These are phyloP conservation scores for Pelargonium nanum DNA, from an alignment of 345 rosid species.

Conservation along the genomic window DNA sequence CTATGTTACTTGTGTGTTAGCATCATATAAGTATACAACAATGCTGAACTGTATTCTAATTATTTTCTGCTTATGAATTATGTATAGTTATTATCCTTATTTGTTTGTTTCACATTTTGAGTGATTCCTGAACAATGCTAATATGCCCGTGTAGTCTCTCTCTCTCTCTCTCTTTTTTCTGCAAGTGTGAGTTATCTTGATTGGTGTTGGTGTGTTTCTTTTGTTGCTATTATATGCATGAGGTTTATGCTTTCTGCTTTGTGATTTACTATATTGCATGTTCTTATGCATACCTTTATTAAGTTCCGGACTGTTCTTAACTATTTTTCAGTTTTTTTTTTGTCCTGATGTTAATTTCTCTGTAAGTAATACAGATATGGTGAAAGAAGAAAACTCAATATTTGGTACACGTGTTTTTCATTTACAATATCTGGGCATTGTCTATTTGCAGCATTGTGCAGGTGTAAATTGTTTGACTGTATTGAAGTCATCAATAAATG, in stretches of 20 bases:
- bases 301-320: too few species aligned
- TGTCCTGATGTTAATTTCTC: too few species aligned
- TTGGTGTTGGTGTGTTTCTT: background rate
- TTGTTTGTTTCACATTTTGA: background rate
- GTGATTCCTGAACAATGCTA: too few species aligned
- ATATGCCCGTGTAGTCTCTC: too few species aligned
- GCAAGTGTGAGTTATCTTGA: background rate
- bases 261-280: background rate
- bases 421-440: constrained; percentile 6
- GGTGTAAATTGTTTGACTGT: constrained; percentile 85
- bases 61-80: too few species aligned
- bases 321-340: too few species aligned
- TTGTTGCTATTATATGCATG: background rate
- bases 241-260: too few species aligned
- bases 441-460: constrained; percentile 78
- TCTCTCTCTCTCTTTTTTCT: background rate
- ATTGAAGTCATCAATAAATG: constrained; percentile 44
- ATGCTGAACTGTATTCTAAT: background rate
- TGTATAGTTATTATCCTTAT: too few species aligned
- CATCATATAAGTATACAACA: background rate
- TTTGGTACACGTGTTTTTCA: too few species aligned
- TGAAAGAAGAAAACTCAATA: background rate
- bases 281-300: background rate
- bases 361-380: too few species aligned
- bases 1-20: background rate